A percentile compares a stretch with the other conserved stretches of the same genome.
Conservation (phyloP, 495 filamentous ascomycete species). For the Hyaloscypha hepaticicola region DNA sequence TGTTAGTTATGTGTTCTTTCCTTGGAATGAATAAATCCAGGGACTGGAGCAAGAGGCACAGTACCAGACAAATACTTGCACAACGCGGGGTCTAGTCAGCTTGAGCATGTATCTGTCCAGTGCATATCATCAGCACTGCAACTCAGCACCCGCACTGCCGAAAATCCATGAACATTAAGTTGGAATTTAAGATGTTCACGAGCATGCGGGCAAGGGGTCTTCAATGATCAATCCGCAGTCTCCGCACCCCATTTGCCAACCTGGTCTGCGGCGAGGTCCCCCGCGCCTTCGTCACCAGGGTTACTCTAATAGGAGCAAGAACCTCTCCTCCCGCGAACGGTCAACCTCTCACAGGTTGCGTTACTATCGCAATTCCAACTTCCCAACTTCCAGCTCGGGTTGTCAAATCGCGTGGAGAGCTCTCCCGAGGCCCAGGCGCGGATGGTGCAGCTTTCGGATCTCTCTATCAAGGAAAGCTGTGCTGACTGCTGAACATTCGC, state of each 20-base stretch:
- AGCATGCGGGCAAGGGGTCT: neutral
- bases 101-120: neutral
- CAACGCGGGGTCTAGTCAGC: neutral
- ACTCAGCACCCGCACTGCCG: neutral
- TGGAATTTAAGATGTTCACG: neutral
- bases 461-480: neutral
- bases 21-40: too few relatives aligned
- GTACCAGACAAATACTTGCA: neutral
- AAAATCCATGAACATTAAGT: neutral
- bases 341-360: neutral
- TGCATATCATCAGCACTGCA: slow-evolving; percentile 1
- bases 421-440: neutral
- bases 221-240: neutral
- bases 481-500: neutral
- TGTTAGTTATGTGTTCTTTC: too few relatives aligned
- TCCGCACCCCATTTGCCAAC: neutral
- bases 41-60: too few relatives aligned
- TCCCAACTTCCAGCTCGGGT: neutral
- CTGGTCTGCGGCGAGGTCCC: neutral
- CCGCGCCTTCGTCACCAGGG: neutral
- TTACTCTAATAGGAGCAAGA: neutral
- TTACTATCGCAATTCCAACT: neutral
- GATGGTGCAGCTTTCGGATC: neutral
- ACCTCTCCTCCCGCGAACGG: neutral
- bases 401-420: neutral